Evolutionary conservation across 495 filamentous ascomycete species (phyloP), one percentile per base, ranked within the genome.

Genomic region (Bombardia bombarda): DNA sequence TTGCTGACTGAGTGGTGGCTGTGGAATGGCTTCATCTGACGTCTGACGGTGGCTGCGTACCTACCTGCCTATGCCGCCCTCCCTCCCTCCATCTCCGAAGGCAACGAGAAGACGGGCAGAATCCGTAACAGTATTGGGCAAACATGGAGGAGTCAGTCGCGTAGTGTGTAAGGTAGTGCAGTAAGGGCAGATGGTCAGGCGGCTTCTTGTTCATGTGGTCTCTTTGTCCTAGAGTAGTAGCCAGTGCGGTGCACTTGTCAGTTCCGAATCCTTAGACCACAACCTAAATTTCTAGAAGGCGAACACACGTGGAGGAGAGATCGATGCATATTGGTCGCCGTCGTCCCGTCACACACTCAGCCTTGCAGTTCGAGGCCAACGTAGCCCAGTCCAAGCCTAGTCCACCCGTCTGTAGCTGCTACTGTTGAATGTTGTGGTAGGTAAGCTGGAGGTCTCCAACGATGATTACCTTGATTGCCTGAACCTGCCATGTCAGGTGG

Each of bases 291-390:
- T 33, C 7, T 6, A 25, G 3, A 28, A 16, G 20, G n/a, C 17
- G 22, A 17, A 39, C 45, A 58, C 57, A 62, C 54, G 59, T 62
- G 59, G 59, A 50, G 42, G 46, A 10, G 19, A 52, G 39, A 51
- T 38, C 21, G 35, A 38, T 49, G 42, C 36, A 54, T 47, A 62
- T 62, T 60, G 59, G 59, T 42, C 45, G n/a, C n/a, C n/a, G n/a
- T n/a, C n/a, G n/a, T n/a, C n/a, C n/a, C n/a, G n/a, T n/a, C n/a
- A n/a, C n/a, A n/a, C 30, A 16, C 26, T 4, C 14, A 18, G 32
- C 17, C 10, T 7, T 35, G n/a, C 16, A 4, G 7, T 7, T 6
- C 17, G 25, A 28, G 25, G 25, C 25, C n/a, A n/a, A n/a, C n/a
- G n/a, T n/a, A n/a, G n/a, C n/a, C 26, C 26, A 28, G 9, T 28